Evolutionary conservation across 495 filamentous ascomycete genomes (phyloP).

Genomic region (Filosporella fistucella): DNA sequence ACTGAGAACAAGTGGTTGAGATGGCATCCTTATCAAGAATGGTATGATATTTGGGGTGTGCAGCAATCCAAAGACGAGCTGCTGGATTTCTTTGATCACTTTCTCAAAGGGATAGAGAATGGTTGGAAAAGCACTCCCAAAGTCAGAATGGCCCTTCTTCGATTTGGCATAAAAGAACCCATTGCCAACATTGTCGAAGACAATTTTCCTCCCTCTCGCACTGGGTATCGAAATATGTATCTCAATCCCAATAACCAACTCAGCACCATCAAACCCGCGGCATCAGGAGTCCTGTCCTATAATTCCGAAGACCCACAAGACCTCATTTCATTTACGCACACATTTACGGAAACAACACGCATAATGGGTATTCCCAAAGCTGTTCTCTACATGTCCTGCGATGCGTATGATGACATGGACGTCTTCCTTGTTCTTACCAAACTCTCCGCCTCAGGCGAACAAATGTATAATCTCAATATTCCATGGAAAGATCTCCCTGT

Average conservation of each 20-base stretch:
- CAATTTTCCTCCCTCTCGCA: not conserved
- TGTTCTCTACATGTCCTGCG: not conserved
- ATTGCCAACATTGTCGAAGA: not conserved
- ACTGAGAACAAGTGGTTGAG: not conserved
- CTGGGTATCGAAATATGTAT: not conserved
- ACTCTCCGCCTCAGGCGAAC: not conserved
- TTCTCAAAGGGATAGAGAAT: not conserved
- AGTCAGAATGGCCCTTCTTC: not conserved
- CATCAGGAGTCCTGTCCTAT: not conserved
- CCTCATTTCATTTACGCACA: not conserved
- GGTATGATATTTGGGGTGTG: not conserved
- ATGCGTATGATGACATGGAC: constrained; percentile 1
- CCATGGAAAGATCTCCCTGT: too few relatives aligned
- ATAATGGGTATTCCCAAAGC: constrained; percentile 4
- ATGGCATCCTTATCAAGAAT: not conserved
- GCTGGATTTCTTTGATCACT: not conserved
- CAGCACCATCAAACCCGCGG: not conserved
- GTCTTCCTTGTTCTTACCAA: constrained; percentile 2
- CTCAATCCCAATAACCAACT: not conserved
- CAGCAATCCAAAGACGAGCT: not conserved
- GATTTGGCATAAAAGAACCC: not conserved
- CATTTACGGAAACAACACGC: not conserved
- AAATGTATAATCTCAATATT: constrained; percentile 1
- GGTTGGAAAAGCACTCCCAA: not conserved
- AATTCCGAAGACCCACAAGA: not conserved